Evolutionary conservation across 1,284 basidiomycete genomes (phyloP), one percentile per base, ranked within the genome.

Genomic region (Pseudozyma pruni): DNA sequence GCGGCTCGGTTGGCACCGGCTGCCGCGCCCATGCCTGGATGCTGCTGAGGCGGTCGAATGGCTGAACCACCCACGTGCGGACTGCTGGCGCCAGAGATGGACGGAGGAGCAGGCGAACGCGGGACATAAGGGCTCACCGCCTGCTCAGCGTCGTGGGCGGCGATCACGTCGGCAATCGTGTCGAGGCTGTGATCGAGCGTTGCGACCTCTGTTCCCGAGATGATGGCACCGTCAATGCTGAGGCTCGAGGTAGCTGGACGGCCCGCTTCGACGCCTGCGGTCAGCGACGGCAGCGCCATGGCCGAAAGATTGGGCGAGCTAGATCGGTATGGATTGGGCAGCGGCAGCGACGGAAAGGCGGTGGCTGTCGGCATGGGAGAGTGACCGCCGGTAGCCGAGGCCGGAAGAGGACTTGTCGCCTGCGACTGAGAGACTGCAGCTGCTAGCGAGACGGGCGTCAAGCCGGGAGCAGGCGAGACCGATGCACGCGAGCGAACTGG

Each of bases 191-290:
- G 72, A 14, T 72, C 64, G 19, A 67, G 39, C 8, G 67, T 76
- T 20, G 79, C 79, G 1, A 71, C 70, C 22, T 76, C 72, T 40
- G 69, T 58, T 9, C 68, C 72, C 3, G 71, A 62, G 45, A 81
- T 80, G 56, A 81, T 60, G 25, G 79, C 79, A n/a, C 79, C 79
- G 37, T 81, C 79, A 51, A 81, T 79, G 44, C 76, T 79, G 50
- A 81, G 46, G 35, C 76, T 80, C 13, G 71, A 72, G 0, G 59
- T 51, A 10, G 70, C 70, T 0, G 70, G 70, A 14, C 70, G 59
- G 7, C 70, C 70, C 2, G 59, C 70, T 34, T 72, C 64, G 11
- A 56, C 53, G 2, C 62, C 61, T 9, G 69, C 51, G 3, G 61
- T 52, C 13, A 70, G 51, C 20, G 59, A 63, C 9, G 67, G 60